phyloP scores from a whole-genome alignment of 768 basidiomycete species.

The Termitomyces titanicus region DNA sequence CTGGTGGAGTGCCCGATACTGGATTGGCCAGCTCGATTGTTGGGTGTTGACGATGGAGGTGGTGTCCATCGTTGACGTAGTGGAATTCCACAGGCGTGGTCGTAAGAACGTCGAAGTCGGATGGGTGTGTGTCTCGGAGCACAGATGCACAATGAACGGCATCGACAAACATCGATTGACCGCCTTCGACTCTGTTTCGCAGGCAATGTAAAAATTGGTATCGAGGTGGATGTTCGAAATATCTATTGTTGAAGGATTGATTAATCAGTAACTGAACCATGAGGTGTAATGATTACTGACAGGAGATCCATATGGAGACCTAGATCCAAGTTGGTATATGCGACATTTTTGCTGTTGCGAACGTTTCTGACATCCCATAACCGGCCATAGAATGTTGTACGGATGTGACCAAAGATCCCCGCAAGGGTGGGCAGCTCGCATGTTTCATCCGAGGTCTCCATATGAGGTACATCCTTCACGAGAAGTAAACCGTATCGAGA shows the following conservation, averaged over 20 bases:
- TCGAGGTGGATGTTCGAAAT: conserved; percentile 87
- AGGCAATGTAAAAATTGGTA: conserved; percentile 93
- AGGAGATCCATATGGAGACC: conserved; percentile 90
- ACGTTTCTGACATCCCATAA: conserved; percentile 86
- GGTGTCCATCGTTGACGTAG: conserved; percentile 89
- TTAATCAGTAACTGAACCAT: neutral
- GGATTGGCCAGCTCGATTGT: conserved; percentile 61
- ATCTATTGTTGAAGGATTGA: conserved; percentile 41
- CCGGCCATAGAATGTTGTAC: conserved; percentile 86
- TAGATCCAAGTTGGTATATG: conserved; percentile 88
- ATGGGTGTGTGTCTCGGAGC: conserved; percentile 43
- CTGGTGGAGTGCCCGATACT: conserved; percentile 11
- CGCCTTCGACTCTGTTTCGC: conserved; percentile 79
- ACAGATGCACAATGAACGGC: conserved; percentile 58
- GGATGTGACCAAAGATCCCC: conserved; percentile 66
- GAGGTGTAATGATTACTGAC: conserved; percentile 41
- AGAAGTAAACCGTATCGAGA: conserved; percentile 71
- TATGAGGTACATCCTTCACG: conserved; percentile 63
- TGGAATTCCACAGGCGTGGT: conserved; percentile 76
- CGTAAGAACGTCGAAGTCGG: conserved; percentile 56
- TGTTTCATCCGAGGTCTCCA: conserved; percentile 49
- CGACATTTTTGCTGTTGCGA: conserved; percentile 80
- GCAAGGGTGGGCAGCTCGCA: conserved; percentile 73
- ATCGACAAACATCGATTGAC: conserved; percentile 85
- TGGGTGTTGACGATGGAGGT: conserved; percentile 67